Evolutionary conservation across 208 protist genomes (phyloP).

Genomic region (Leishmania guyanensis): DNA sequence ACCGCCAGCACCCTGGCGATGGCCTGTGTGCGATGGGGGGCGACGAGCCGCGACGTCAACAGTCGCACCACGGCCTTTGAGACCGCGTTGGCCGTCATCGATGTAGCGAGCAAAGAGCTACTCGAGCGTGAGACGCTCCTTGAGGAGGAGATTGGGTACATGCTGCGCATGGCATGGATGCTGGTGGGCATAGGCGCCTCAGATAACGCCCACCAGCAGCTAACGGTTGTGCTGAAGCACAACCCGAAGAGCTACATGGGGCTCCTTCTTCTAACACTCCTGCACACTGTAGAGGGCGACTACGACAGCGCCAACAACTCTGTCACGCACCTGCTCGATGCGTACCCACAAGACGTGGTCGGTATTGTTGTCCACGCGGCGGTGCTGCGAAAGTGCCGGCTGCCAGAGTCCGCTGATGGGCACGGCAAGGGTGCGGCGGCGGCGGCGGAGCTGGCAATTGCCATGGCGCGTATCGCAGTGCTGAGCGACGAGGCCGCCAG

Average conservation of each 20-base stretch:
- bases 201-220: conserved; percentile 23
- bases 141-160: conserved; percentile 35
- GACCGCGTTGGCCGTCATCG: conserved; percentile 19
- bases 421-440: conserved; percentile 14
- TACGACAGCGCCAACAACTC: conserved; percentile 43
- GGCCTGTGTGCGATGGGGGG: conserved; percentile 34
- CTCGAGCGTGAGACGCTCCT: conserved; percentile 13
- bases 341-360: conserved; percentile 49
- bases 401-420: conserved; percentile 14
- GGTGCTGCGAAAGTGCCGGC: conserved; percentile 22
- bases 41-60: conserved; percentile 17
- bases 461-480: conserved; percentile 37
- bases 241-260: conserved; percentile 50
- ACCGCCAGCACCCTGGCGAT: conserved; percentile 47
- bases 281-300: conserved; percentile 53
- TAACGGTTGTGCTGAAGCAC: conserved; percentile 32
- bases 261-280: conserved; percentile 59
- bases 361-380: conserved; percentile 42
- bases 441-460: conserved; percentile 44
- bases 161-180: conserved; percentile 62
- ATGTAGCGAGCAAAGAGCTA: conserved; percentile 19
- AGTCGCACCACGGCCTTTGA: conserved; percentile 23
- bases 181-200: conserved; percentile 48
- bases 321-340: conserved; percentile 36
- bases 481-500: conserved; percentile 24